Base-by-base conservation (phyloP, 2,329 filamentous ascomycete genomes). In the Penicillium rolfsii region DNA sequence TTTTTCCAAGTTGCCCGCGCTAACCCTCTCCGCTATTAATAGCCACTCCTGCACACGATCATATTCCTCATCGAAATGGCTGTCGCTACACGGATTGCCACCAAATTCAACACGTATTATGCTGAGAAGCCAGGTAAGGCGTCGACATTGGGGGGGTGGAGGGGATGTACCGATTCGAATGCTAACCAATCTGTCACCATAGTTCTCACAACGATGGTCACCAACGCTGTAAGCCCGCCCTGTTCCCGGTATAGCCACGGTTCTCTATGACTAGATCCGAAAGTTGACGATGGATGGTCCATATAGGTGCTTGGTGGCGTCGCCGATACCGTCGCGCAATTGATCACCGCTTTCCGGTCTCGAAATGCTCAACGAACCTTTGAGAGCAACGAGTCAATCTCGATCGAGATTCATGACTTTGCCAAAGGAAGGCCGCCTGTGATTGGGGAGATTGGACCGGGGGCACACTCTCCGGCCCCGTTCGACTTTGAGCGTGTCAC, bases 171-270 rank as follows among this genome's bases (percentile, higher is more conserved):
- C 19, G 19, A 26, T 61, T 54, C 40, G 22, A 54, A 45, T 26
- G 60, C 67, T 71, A 60, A 72, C 68, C 52, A 60, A 35, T 60
- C 22, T 55, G 33, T 43, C 12, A 50, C 7, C 36, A 61, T 74
- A 91, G 91, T 99, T 45, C 86, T 99, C 72, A 99, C 95, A 64
- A 99, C 96, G 79, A 99, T 99, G 94, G 91, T 97, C 74, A 97
- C 94, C 76, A 99, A 99, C 81, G 91, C 95, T 68, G 89, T 90
- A 86, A 74, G 85, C 64, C 58, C 49, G 28, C 57, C 35, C 36
- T 48, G 4, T 7, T 26, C 43, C 53, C 30, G 24, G 50, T 7
- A 30, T 49, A 16, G 58, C 4, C 30, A n/a, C n/a, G n/a, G 43
- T n/a, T 24, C 14, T 36, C 24, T 26, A 36, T 12, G 19, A 54